A percentile compares a stretch with the other conserved stretches of the same genome.
Conservation (phyloP, 768 basidiomycete species). For the Antrodiella citrinella region DNA sequence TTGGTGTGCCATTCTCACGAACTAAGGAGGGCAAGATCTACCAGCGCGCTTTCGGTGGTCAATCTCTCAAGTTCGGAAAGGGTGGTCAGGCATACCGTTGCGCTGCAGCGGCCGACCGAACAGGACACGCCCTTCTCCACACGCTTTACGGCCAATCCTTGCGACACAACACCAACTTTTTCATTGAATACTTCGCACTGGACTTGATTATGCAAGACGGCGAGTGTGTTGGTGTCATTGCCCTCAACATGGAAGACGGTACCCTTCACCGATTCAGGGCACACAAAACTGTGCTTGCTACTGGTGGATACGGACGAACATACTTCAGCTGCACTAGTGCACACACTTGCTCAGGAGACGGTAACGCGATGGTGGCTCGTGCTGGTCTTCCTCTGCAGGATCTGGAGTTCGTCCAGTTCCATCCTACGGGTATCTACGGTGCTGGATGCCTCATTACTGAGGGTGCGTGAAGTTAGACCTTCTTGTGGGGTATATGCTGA, state of each 20-base stretch:
- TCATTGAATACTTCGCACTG: slow-evolving; percentile 99
- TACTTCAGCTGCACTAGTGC: slow-evolving; percentile 99
- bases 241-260: slow-evolving; percentile 99
- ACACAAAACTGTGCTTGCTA: slow-evolving; percentile 97
- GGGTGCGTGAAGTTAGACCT: too few relatives aligned
- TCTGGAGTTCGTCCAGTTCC: slow-evolving; percentile 99
- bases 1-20: slow-evolving; percentile 96
- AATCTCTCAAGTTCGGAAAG: slow-evolving; percentile 94
- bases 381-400: slow-evolving; percentile 97
- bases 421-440: slow-evolving; percentile 98
- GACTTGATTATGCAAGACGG: slow-evolving; percentile 98
- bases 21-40: slow-evolving; percentile 99
- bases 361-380: slow-evolving; percentile 96
- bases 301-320: slow-evolving; percentile 95
- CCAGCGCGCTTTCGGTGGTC: slow-evolving; percentile 98
- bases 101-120: slow-evolving; percentile 97
- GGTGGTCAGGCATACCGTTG: slow-evolving; percentile 99
- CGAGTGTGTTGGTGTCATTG: slow-evolving; percentile 98
- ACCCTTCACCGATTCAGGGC: slow-evolving; percentile 97
- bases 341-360: slow-evolving; percentile 98
- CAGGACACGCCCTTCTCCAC: slow-evolving; percentile 96
- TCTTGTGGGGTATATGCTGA: too few relatives aligned
- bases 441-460: slow-evolving; percentile 99
- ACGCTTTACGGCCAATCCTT: slow-evolving; percentile 99
- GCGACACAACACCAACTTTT: slow-evolving; percentile 98